Base-by-base conservation (phyloP, 257 asterid genomes). In the Capsicum baccatum region DNA sequence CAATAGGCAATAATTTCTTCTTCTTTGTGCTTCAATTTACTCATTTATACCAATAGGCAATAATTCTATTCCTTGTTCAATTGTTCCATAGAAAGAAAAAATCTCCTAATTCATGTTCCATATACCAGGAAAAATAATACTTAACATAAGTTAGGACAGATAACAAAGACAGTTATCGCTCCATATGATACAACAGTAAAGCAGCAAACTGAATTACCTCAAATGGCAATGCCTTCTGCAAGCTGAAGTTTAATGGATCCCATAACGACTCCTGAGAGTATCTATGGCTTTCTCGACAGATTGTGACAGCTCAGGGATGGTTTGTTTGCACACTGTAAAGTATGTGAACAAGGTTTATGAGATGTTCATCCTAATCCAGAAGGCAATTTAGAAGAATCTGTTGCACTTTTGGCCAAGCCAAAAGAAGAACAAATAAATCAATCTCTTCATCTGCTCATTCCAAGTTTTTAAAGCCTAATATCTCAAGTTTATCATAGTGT, bases 231-330 rank as follows among this genome's bases (percentile, higher is more conserved):
- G 85, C 79, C 83, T 79, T 83, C 57, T 76, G 80, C 91, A 83
- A 87, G 88, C 87, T 67, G 86, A 83, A 82, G 89, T 85, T 52
- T 89, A 89, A 85, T 91, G 86, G 86, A 93, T 91, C 83, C 98
- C 97, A 83, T 90, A 91, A 83, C 91, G 92, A 91, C 89, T 91
- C 79, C 90, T 89, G 57, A 96, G 94, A 85, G 97, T 87, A 87
- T 89, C 89, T 82, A 94, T 86, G 81, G 91, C 85, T 85, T 94
- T 92, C 94, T 92, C 97, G 3, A 91, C 82, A 21, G 92, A 90
- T 58, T 91, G 91, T 44, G 91, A 88, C 73, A 94, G 94, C 90
- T 92, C 93, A 0, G 97, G 95, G 80, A 96, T 82, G 79, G 98
- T 80, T 83, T 91, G 88, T 88, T 92, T 93, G 84, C 87, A 86